Base-by-base conservation (phyloP, 1,139 yeast species). In the Pichia sp. region DNA sequence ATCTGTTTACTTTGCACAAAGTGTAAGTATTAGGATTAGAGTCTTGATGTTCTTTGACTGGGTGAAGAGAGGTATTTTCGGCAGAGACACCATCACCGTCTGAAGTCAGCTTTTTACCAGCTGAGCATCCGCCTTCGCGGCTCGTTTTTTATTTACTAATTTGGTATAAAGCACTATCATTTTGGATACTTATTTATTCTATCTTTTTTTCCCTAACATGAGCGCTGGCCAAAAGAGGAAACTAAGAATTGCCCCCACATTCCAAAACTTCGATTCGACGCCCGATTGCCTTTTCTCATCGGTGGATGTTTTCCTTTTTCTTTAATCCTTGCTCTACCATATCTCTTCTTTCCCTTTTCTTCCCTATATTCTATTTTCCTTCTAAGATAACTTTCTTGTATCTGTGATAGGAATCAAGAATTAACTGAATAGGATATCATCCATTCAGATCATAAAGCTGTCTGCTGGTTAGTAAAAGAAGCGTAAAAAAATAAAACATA, bases 1-100 rank as follows among this genome's bases (percentile, higher is more conserved):
- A 69, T 77, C 84, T 45, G 83, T 81, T 32, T 82, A 82, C 68
- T 82, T 82, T 69, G 79, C 85, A 32, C 84, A 82, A 66, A 77
- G 83, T 46, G 86, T 82, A 44, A 78, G 85, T 53, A 64, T 80
- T 59, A 75, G 87, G 64, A 79, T 83, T 2, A 74, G 87, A 62
- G 80, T 79, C 2, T 70, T 81, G 59, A 67, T 82, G 66, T 78
- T 79, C 66, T 75, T 81, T 74, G 87, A 82, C 63, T 82, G 87
- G 86, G 63, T 81, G 60, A 81, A 81, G 65, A 78, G 86, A 62
- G 85, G 84, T 38, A 64, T 81, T 50, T 81, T 81, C 62, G 85
- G 86, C 7, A 77, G 86, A 66, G 85, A 81, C 61, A 71, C 80
- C 56, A 68, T 78, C 48, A 72, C 76, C 46, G 69, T 71, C 49